Conservation (phyloP, 257 asterid species). For the Lycium barbarum region DNA sequence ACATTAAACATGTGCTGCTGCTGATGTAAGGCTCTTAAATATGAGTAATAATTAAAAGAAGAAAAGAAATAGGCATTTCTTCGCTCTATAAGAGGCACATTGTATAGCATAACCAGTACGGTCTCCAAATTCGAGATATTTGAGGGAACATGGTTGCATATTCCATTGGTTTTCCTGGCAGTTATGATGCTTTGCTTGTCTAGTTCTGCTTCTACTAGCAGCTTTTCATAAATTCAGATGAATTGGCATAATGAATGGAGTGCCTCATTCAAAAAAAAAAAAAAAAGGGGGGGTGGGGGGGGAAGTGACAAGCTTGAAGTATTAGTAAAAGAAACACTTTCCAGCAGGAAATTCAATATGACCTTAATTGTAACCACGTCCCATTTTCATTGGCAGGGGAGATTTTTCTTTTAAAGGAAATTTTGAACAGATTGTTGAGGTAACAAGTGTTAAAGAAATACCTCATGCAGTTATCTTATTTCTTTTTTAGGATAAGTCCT, state of each 20-base stretch:
- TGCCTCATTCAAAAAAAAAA: neutral
- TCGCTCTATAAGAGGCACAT: slow-evolving; percentile 11
- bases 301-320: slow-evolving; percentile 2
- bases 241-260: slow-evolving; percentile 17
- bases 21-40: slow-evolving; percentile 9
- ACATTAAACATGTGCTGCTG: neutral
- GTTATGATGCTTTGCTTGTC: neutral
- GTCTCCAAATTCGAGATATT: neutral
- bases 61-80: neutral
- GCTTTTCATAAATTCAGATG: neutral
- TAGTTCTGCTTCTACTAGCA: slow-evolving; percentile 5
- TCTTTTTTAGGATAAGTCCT: neutral
- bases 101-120: neutral
- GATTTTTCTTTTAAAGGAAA: neutral
- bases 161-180: slow-evolving; percentile 11
- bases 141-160: neutral
- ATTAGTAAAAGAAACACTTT: slow-evolving; percentile 5
- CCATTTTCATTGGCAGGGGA: neutral
- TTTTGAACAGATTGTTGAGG: slow-evolving; percentile 15
- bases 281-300: too few relatives aligned
- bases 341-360: neutral
- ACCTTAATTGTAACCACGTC: slow-evolving; percentile 2
- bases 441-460: slow-evolving; percentile 16
- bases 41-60: neutral
- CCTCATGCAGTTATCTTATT: neutral